phyloP scores from a whole-genome alignment of 176 grass and related monocot species.

The Urochloa ruziziensis region DNA sequence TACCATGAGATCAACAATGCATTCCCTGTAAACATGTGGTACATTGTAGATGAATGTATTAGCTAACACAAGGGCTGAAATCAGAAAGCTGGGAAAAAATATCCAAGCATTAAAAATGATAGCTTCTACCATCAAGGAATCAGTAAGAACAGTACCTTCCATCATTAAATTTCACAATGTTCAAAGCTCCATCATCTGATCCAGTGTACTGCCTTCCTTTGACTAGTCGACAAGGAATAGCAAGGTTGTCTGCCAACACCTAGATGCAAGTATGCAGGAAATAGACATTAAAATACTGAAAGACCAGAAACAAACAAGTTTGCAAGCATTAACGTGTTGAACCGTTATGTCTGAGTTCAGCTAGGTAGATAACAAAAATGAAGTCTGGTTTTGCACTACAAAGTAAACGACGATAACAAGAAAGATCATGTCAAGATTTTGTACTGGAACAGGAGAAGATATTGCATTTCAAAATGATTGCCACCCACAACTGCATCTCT shows the following conservation, averaged over 20 bases:
- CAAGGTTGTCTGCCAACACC: constrained; percentile 89
- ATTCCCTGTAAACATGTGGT: constrained; percentile 66
- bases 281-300: constrained; percentile 17
- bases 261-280: constrained; percentile 34
- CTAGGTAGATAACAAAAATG: neutral
- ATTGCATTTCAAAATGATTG: constrained; percentile 29
- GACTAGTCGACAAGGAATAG: constrained; percentile 76
- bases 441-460: neutral
- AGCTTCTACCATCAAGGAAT: constrained; percentile 4
- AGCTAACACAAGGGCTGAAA: neutral
- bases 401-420: constrained; percentile 3
- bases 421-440: neutral
- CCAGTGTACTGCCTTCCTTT: constrained; percentile 94
- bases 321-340: neutral
- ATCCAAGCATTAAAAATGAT: neutral
- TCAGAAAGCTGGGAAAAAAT: neutral
- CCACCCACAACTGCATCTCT: neutral
- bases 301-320: constrained; percentile 2
- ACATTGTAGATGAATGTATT: neutral
- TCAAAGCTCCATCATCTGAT: constrained; percentile 91
- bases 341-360: neutral
- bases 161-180: constrained; percentile 94
- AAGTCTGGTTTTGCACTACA: neutral
- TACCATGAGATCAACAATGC: constrained; percentile 94
- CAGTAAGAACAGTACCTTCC: constrained; percentile 63